Conservation (phyloP, 768 basidiomycete genomes). For the Phaeotremella skinneri region DNA sequence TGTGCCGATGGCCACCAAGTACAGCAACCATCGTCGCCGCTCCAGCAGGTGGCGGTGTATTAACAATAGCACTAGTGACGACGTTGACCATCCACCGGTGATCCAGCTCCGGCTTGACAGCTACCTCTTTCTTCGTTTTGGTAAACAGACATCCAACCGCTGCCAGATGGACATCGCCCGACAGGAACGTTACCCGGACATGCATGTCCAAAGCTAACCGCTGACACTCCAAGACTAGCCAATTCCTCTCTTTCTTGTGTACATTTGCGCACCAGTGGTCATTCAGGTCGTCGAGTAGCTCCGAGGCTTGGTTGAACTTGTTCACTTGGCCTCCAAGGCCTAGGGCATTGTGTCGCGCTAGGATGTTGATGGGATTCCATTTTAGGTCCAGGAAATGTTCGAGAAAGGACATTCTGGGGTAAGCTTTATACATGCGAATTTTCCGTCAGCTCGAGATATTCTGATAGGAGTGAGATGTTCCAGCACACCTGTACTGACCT, state of each 20-base stretch:
- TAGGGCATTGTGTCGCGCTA: conserved; percentile 66
- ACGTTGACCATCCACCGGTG: conserved; percentile 85
- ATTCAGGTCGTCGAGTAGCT: conserved; percentile 88
- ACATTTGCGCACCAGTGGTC: conserved; percentile 85
- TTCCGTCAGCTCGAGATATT: conserved; percentile 8
- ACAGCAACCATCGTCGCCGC: conserved; percentile 79
- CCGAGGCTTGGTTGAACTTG: conserved; percentile 59
- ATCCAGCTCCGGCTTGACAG: conserved; percentile 62
- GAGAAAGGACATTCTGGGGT: conserved; percentile 76
- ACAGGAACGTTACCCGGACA: conserved; percentile 77
- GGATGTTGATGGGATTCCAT: conserved; percentile 75
- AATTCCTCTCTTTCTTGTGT: conserved; percentile 80
- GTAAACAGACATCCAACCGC: conserved; percentile 61
- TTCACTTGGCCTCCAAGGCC: conserved; percentile 67
- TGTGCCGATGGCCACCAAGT: conserved; percentile 71
- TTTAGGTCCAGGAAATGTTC: conserved; percentile 70
- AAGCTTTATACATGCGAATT: conserved; percentile 58
- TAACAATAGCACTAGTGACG: conserved; percentile 75
- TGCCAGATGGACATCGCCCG: conserved; percentile 91
- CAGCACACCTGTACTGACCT: conserved; percentile 54
- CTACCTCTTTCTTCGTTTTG: conserved; percentile 36
- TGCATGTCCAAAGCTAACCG: conserved; percentile 63
- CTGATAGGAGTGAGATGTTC: conserved; percentile 33
- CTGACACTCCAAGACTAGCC: conserved; percentile 77
- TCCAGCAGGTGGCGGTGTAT: conserved; percentile 69